Evolutionary conservation across 805 yeast genomes (phyloP).

Genomic region (Hanseniaspora opuntiae): DNA sequence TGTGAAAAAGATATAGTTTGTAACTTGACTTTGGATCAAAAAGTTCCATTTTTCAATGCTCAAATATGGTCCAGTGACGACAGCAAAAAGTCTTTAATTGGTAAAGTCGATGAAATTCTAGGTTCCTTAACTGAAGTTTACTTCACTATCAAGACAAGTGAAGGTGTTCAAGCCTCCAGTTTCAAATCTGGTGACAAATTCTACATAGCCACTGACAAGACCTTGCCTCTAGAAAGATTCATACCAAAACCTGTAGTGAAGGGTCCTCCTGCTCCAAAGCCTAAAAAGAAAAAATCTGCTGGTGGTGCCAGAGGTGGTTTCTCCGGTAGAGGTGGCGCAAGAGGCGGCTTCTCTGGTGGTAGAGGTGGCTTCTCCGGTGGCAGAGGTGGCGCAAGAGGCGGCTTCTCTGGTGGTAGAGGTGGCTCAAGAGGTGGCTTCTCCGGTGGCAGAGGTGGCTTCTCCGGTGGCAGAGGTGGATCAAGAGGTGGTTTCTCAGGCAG

Average conservation of each 20-base stretch:
- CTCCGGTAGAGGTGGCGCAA: slow-evolving; percentile 34
- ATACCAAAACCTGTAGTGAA: slow-evolving; percentile 86
- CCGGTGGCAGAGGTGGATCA: slow-evolving; percentile 30
- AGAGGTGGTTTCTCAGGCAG: slow-evolving; percentile 28
- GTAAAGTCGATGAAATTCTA: slow-evolving; percentile 94
- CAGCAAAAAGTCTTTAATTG: slow-evolving; percentile 62
- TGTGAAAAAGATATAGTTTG: slow-evolving; percentile 97
- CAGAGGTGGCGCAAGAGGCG: slow-evolving; percentile 30
- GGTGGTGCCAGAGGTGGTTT: slow-evolving; percentile 36
- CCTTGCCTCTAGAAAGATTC: slow-evolving; percentile 90
- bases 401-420: slow-evolving; percentile 26
- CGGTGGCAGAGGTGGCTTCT: slow-evolving; percentile 23
- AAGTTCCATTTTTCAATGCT: slow-evolving; percentile 95
- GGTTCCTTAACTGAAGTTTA: slow-evolving; percentile 97
- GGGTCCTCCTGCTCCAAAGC: slow-evolving; percentile 69
- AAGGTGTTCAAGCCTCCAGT: slow-evolving; percentile 87
- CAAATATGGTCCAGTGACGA: slow-evolving; percentile 87
- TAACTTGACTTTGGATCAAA: slow-evolving; percentile 72
- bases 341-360: slow-evolving; percentile 25
- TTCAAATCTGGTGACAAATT: slow-evolving; percentile 94
- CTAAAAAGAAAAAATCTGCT: slow-evolving; percentile 45
- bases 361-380: slow-evolving; percentile 24
- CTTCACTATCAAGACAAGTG: slow-evolving; percentile 90
- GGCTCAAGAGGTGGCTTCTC: slow-evolving; percentile 24
- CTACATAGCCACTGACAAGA: slow-evolving; percentile 86